phyloP scores from a whole-genome alignment of 140 eudicot species.

The Bidens hawaiensis region DNA sequence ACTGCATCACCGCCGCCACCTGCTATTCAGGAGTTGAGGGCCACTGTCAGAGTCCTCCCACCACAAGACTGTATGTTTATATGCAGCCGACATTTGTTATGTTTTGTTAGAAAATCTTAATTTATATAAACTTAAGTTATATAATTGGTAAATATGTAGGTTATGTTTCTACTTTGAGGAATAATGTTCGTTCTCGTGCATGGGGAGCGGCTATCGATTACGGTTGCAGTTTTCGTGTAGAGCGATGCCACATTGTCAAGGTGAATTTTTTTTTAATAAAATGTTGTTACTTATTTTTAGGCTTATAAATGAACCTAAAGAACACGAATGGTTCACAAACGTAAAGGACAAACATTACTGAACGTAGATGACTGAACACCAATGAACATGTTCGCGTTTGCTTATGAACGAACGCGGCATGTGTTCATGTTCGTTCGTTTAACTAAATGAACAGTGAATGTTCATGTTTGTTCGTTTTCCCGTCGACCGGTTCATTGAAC shows the following conservation, averaged over 20 bases:
- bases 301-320: too few species aligned
- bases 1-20: conserved; percentile 94
- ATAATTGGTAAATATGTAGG: conserved; percentile 33
- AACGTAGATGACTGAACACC: too few species aligned
- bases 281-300: too few species aligned
- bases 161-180: conserved; percentile 83
- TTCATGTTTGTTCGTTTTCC: too few species aligned
- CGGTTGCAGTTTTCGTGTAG: conserved; percentile 92
- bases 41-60: conserved; percentile 78
- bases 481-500: too few species aligned
- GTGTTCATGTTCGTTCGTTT: too few species aligned
- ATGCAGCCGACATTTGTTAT: background rate
- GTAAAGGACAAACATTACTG: too few species aligned
- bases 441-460: too few species aligned
- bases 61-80: conserved; percentile 81
- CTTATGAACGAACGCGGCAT: too few species aligned
- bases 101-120: background rate
- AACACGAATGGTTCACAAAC: too few species aligned
- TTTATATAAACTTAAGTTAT: background rate
- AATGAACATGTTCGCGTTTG: too few species aligned
- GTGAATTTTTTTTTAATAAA: conserved; percentile 25
- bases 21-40: conserved; percentile 81
- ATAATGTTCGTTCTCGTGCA: conserved; percentile 96
- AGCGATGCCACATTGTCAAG: conserved; percentile 87
- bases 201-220: conserved; percentile 99